phyloP scores from a whole-genome alignment of 2,329 filamentous ascomycete genomes.

The Trichophaea hybrida region DNA sequence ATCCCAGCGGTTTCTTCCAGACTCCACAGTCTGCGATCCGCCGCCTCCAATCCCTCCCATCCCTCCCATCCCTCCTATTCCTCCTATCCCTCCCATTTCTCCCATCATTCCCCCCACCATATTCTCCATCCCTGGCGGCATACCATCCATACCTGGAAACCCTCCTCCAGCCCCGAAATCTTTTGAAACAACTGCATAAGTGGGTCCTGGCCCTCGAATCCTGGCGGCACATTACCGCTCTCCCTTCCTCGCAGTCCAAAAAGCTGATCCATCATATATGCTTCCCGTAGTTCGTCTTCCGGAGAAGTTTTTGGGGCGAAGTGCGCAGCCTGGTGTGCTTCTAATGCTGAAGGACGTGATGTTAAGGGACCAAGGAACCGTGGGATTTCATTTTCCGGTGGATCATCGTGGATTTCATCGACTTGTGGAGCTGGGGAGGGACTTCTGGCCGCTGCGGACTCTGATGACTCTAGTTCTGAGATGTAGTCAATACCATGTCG shows the following conservation, averaged over 20 bases:
- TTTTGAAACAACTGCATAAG: constrained; percentile 65
- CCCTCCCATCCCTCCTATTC: constrained; percentile 6
- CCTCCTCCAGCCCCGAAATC: constrained; percentile 37
- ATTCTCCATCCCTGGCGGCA: constrained; percentile 26
- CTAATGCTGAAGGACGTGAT: constrained; percentile 6
- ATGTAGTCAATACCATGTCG: background rate
- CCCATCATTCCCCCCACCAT: constrained; percentile 27
- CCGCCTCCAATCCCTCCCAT: background rate
- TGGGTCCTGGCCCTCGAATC: constrained; percentile 40
- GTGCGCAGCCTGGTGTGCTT: background rate
- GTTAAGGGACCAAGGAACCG: constrained; percentile 15
- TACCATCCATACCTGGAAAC: constrained; percentile 29
- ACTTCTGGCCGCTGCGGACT: background rate
- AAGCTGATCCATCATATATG: constrained; percentile 38
- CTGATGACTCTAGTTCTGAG: background rate
- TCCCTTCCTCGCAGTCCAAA: constrained; percentile 1
- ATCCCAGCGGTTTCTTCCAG: constrained; percentile 15
- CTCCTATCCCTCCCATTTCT: no score
- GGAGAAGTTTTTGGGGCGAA: constrained; percentile 25
- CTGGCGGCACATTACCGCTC: background rate
- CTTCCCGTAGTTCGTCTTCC: constrained; percentile 49
- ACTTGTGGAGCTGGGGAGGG: background rate
- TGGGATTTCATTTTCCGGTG: constrained; percentile 60
- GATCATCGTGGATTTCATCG: constrained; percentile 37
- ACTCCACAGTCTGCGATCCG: constrained; percentile 6